Percentiles rank a stretch among this genome's conserved stretches.
phyloP scores from a whole-genome alignment of 805 yeast species.

The Candida rishiriensis region DNA sequence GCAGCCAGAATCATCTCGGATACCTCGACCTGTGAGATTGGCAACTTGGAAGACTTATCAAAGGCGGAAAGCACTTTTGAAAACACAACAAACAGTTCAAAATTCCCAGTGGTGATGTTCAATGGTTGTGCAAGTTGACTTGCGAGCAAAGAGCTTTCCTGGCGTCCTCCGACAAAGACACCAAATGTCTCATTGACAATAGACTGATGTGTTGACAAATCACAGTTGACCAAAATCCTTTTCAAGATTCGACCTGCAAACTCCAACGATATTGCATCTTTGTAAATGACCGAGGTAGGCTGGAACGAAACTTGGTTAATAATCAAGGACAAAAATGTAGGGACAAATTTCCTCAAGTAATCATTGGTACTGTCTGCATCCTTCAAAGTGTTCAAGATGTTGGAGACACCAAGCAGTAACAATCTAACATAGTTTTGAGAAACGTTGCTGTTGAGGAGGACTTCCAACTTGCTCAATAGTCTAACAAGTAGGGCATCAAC shows the following conservation, averaged over 20 bases:
- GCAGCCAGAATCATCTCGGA: constrained; percentile 13
- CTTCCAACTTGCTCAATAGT: constrained; percentile 35
- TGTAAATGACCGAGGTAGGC: constrained; percentile 9
- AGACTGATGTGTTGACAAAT: constrained; percentile 40
- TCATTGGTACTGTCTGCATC: constrained; percentile 18
- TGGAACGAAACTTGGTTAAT: constrained; percentile 8
- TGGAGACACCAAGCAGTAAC: constrained; percentile 20
- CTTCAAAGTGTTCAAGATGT: constrained; percentile 14
- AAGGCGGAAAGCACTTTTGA: constrained; percentile 48
- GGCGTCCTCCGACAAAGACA: constrained; percentile 31
- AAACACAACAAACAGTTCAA: constrained; percentile 35
- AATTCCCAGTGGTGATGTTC: constrained; percentile 24
- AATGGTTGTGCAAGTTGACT: constrained; percentile 13
- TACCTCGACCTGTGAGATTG: constrained; percentile 13
- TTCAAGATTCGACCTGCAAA: constrained; percentile 39
- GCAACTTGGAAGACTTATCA: constrained; percentile 37
- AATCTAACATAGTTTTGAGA: constrained; percentile 20
- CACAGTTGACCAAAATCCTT: constrained; percentile 35
- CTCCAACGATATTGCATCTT: constrained; percentile 31
- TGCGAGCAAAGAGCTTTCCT: constrained; percentile 11
- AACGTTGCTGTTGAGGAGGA: constrained; percentile 8
- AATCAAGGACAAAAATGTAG: constrained; percentile 30
- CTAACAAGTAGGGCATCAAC: constrained; percentile 42
- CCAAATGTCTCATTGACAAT: constrained; percentile 35
- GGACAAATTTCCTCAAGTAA: constrained; percentile 41